A percentile compares a stretch with the other conserved stretches of the same genome.
phyloP scores from a whole-genome alignment of 192 early-diverging fungal species.

The Backusella psychrophila region DNA sequence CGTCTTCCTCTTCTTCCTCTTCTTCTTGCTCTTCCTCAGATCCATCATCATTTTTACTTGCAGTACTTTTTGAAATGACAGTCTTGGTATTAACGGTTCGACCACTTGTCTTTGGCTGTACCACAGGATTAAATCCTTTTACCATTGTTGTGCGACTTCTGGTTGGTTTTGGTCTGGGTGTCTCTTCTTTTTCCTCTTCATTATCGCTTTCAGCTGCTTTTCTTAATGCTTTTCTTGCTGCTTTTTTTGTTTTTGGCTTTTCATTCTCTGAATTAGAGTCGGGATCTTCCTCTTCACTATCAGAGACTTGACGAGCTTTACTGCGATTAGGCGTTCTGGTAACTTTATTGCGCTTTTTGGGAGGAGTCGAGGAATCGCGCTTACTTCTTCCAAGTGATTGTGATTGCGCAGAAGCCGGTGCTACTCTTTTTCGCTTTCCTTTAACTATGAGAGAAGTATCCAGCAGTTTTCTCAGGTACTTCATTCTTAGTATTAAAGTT shows the following conservation, averaged over 20 bases:
- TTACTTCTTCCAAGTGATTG: neutral
- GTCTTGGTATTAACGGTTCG: neutral
- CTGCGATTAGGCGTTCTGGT: no score
- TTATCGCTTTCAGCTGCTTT: neutral
- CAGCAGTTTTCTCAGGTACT: no score
- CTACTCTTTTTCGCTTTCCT: neutral
- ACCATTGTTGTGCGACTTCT: neutral
- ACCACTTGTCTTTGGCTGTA: neutral
- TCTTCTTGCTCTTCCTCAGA: neutral
- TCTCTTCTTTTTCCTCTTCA: neutral
- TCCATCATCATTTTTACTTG: neutral
- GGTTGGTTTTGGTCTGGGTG: neutral
- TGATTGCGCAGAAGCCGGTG: neutral
- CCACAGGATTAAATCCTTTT: neutral
- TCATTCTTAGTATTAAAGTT: no score
- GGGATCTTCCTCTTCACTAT: neutral
- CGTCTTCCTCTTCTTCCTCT: neutral
- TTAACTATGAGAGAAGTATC: neutral
- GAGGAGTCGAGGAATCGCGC: neutral
- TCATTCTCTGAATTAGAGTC: neutral
- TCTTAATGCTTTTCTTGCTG: neutral
- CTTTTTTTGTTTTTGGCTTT: neutral
- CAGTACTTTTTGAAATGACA: neutral
- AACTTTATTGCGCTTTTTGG: neutral
- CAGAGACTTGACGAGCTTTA: neutral